These are phyloP conservation scores for Alternaria hordeiaustralica DNA, from an alignment of 2,329 filamentous ascomycete genomes.

Conservation along the genomic window DNA sequence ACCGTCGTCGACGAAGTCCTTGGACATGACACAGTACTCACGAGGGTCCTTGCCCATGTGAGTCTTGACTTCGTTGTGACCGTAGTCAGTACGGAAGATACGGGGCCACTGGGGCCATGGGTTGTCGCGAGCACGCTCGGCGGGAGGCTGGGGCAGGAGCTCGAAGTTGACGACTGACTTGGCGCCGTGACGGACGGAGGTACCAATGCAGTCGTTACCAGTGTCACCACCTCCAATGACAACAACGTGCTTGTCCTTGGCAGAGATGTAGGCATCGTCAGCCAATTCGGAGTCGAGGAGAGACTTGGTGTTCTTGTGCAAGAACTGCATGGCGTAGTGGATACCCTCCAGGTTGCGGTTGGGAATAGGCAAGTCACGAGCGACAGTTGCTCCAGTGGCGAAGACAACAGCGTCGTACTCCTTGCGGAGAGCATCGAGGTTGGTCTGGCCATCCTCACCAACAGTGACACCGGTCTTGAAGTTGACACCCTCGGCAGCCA, in stretches of 20 bases:
- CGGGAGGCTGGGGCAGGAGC: slow-evolving; percentile 87
- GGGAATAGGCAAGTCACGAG: slow-evolving; percentile 89
- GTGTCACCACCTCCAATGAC: slow-evolving; percentile 98
- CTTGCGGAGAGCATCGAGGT: slow-evolving; percentile 73
- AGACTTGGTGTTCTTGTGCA: slow-evolving; percentile 97
- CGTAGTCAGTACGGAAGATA: slow-evolving; percentile 98
- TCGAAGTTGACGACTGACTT: slow-evolving; percentile 98
- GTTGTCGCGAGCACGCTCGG: slow-evolving; percentile 90
- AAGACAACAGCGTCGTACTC: slow-evolving; percentile 85
- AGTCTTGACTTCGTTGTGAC: slow-evolving; percentile 92
- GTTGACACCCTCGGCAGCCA: slow-evolving; percentile 84
- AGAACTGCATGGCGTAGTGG: slow-evolving; percentile 96
- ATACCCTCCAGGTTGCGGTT: slow-evolving; percentile 87
- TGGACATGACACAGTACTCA: slow-evolving; percentile 98
- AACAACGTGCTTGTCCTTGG: slow-evolving; percentile 93
- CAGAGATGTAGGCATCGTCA: slow-evolving; percentile 87
- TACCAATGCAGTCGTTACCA: slow-evolving; percentile 97
- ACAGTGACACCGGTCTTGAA: slow-evolving; percentile 81
- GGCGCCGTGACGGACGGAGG: slow-evolving; percentile 91
- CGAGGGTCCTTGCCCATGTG: slow-evolving; percentile 96
- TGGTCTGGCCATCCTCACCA: slow-evolving; percentile 75
- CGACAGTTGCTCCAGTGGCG: slow-evolving; percentile 90
- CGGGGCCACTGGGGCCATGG: slow-evolving; percentile 98
- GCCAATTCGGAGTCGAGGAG: slow-evolving; percentile 87
- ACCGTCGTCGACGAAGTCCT: slow-evolving; percentile 92